Base-by-base conservation (phyloP, 2,329 filamentous ascomycete species). In the Stagonosporopsis cucurbitacearum region DNA sequence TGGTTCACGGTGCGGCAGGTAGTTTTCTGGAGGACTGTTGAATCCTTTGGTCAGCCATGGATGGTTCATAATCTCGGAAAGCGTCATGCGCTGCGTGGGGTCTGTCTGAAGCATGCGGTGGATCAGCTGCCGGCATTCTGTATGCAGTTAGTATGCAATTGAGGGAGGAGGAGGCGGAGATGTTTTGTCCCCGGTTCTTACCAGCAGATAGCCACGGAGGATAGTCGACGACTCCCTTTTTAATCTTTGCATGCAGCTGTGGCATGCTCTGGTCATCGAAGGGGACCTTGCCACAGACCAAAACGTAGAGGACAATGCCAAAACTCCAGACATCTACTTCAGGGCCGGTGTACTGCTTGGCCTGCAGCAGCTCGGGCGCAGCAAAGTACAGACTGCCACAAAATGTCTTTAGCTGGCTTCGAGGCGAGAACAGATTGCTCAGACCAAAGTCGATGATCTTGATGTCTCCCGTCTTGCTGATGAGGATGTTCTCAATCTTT, bases 211-310 rank as follows among this genome's bases (percentile, higher is more conserved):
- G 81, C 87, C 95, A 98, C 57, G 88, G 91, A 2, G 95, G 95
- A 75, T 98, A 99, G 74, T 99, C 95, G 17, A 98, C 95, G 46
- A 91, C 79, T 32, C 95, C 95, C 74, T 96, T 96, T 81, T 99
- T 99, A 77, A 99, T 99, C 80, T 99, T 99, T 55, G 94, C 93
- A 78, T 99, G 95, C 44, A 99, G 81, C 61, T 96, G 93, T 32
- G 94, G 95, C 92, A 99, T 99, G 79, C 93, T 97, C 78, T 99
- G 95, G 72, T 99, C 95, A 73, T 99, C 95, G 70, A 99, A 99
- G 0, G 95, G 95, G 3, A 99, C 95, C 76, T 98, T 98, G 48
- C 95, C 95, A 72, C 95, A 98, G 4, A 98, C 95, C 59, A 99
- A 79, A 54, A 99, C 95, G 69, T 98, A 99, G 13, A 99, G 84